These are phyloP conservation scores for Colletotrichum liaoningense DNA, from an alignment of 2,329 filamentous ascomycete genomes.

Conservation along the genomic window DNA sequence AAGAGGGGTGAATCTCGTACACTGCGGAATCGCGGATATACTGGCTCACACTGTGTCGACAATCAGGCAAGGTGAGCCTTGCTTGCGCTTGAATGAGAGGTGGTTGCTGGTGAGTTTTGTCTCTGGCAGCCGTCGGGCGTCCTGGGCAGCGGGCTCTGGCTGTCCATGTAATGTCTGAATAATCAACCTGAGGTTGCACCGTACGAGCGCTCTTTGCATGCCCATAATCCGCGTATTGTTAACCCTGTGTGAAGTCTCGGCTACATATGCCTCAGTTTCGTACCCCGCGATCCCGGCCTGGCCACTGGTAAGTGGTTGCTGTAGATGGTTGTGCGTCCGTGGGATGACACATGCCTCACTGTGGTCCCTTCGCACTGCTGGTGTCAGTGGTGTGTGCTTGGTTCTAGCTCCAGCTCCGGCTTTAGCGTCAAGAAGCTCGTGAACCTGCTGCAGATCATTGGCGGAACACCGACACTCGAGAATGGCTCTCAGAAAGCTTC, in stretches of 20 bases:
- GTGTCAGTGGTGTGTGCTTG: neutral
- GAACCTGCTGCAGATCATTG: neutral
- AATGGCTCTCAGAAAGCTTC: neutral
- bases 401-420: neutral
- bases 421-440: neutral
- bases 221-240: conserved; percentile 12
- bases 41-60: conserved; percentile 30
- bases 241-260: conserved; percentile 10
- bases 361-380: conserved; percentile 1
- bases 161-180: neutral
- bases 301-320: neutral
- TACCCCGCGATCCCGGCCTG: conserved; percentile 9
- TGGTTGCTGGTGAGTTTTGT: neutral
- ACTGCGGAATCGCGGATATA: neutral
- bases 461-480: neutral
- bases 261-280: neutral
- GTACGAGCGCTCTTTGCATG: neutral
- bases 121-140: neutral
- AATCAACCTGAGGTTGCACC: neutral
- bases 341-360: conserved; percentile 23
- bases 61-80: neutral
- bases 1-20: neutral
- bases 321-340: conserved; percentile 8
- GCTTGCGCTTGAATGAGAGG: neutral
- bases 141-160: no score